Conservation (phyloP, 768 basidiomycete species). For the Pleurotus tuoliensis region DNA sequence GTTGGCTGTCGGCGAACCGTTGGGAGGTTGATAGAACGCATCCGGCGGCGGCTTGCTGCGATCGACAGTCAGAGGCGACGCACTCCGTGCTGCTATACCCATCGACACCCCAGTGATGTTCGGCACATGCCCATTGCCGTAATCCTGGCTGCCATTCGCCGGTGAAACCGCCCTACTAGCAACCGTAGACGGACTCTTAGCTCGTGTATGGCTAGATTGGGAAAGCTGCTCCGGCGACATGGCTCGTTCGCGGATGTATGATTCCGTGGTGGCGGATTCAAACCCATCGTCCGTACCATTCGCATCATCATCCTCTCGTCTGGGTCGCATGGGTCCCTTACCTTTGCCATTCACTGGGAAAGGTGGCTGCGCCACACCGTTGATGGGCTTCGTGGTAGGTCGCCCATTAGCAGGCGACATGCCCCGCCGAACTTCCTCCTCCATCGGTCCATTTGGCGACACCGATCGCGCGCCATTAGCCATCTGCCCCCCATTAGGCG, state of each 20-base stretch:
- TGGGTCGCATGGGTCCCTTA: slow-evolving; percentile 49
- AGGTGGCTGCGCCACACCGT: slow-evolving; percentile 35
- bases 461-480: slow-evolving; percentile 50
- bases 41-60: slow-evolving; percentile 52
- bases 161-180: slow-evolving; percentile 63
- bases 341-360: slow-evolving; percentile 40
- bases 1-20: slow-evolving; percentile 44
- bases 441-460: slow-evolving; percentile 56
- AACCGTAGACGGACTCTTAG: slow-evolving; percentile 55
- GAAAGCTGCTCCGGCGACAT: slow-evolving; percentile 50
- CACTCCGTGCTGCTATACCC: slow-evolving; percentile 34
- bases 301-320: slow-evolving; percentile 39
- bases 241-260: slow-evolving; percentile 39
- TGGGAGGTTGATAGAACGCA: slow-evolving; percentile 47
- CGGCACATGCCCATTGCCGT: slow-evolving; percentile 35
- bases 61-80: slow-evolving; percentile 30
- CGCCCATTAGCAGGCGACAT: slow-evolving; percentile 57
- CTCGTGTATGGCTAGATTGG: slow-evolving; percentile 27
- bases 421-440: slow-evolving; percentile 63
- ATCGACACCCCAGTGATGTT: slow-evolving; percentile 56
- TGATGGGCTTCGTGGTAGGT: slow-evolving; percentile 34
- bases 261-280: slow-evolving; percentile 48
- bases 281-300: slow-evolving; percentile 50
- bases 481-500: slow-evolving; percentile 17
- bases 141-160: slow-evolving; percentile 24